Base-by-base conservation (phyloP, 176 grass and related monocot genomes). In the Oryza meyeriana region DNA sequence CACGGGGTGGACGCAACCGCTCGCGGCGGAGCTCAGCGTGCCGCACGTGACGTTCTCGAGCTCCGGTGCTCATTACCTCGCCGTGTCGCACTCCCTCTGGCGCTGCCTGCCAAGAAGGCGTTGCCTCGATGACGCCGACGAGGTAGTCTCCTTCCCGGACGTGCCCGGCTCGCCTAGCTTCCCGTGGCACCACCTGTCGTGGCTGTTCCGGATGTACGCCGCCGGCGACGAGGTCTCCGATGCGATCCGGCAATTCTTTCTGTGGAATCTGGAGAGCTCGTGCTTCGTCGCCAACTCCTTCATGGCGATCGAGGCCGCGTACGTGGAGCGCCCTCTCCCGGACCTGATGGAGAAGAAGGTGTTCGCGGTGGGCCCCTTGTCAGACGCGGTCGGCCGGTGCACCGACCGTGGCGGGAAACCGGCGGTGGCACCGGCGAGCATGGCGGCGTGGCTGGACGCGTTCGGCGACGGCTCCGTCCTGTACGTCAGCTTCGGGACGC, bases 401-500 rank as follows among this genome's bases (percentile, higher is more conserved):
- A 14, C 4, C 12, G 69, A 78, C 34, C 79, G 75, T 5, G 85
- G 78, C 59, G 87, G 84, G 35, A 69, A 42, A 8, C 62, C 25
- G 5, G 77, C 64, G 3, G n/a, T 81, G 61, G 4, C 64, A 1
- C 11, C 40, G 67, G 64, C 74, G 29, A 48, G 27, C 14, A 18
- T 84, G 64, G 8, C 78, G 0, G 70, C 79, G 27, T 95, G 93
- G 93, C 66, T 95, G 45, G 87, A 95, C 75, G 33, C 69, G 64
- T 88, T 78, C 71, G 62, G 42, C 18, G 85, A 90, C 17, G 88
- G 63, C 50, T 62, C 85, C 12, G 87, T 84, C 20, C 12, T 95
- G 65, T 90, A 92, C 64, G 74, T 90, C 27, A 59, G 82, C 88
- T 92, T 95, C 45, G 93, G 93, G 72, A 88, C 84, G 74, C 84